A percentile compares a stretch with the other conserved stretches of the same genome.
Conservation (phyloP, 2,329 filamentous ascomycete genomes). For the Phialophora expanda region DNA sequence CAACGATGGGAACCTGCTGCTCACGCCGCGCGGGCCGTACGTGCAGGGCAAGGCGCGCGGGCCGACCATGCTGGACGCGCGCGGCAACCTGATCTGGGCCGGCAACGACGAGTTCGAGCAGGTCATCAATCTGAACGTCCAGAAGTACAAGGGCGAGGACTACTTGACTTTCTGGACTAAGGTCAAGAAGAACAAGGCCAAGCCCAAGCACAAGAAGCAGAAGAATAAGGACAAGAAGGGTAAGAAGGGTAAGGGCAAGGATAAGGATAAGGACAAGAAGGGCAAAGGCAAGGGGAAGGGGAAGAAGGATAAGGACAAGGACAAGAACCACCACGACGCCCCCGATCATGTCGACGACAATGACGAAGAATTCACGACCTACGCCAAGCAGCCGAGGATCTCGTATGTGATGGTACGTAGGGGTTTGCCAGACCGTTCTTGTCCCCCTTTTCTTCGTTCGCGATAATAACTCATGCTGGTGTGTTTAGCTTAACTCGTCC, state of each 20-base stretch:
- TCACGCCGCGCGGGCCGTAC: constrained; percentile 29
- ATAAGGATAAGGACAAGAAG: too few relatives aligned
- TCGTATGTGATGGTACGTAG: constrained; percentile 40
- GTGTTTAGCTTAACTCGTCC: constrained; percentile 49
- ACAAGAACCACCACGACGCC: background rate
- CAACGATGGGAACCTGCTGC: constrained; percentile 42
- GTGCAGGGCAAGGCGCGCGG: constrained; percentile 33
- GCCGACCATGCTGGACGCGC: constrained; percentile 29
- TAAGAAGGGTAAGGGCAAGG: background rate
- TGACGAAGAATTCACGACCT: background rate
- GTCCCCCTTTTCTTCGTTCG: constrained; percentile 46
- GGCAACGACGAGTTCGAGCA: constrained; percentile 43
- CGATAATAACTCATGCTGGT: constrained; percentile 53
- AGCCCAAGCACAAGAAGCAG: background rate
- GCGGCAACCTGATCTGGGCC: constrained; percentile 47
- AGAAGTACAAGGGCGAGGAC: constrained; percentile 51
- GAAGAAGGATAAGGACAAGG: background rate
- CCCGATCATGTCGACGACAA: too few relatives aligned
- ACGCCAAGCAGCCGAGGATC: constrained; percentile 45
- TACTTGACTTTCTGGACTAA: constrained; percentile 60
- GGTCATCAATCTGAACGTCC: constrained; percentile 55
- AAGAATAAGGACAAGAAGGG: constrained; percentile 1
- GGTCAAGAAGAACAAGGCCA: constrained; percentile 50
- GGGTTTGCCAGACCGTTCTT: too few relatives aligned
- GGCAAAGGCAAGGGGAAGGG: background rate